These are phyloP conservation scores for Venturia oleaginea DNA, from an alignment of 2,329 filamentous ascomycete species.

Conservation along the genomic window DNA sequence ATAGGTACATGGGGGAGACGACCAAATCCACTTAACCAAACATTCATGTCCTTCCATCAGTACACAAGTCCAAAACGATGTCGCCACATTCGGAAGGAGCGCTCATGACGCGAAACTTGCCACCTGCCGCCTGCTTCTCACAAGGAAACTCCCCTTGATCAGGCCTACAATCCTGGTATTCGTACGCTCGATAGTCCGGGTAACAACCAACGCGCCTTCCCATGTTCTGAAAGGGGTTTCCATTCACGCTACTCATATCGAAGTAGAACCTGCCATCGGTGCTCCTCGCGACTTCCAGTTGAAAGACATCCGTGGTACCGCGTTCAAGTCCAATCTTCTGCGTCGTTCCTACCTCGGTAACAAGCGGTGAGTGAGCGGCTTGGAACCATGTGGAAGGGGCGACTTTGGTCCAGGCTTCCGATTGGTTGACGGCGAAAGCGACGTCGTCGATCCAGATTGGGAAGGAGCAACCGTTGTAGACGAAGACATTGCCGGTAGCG, in stretches of 20 bases:
- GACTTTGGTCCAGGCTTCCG: not conserved
- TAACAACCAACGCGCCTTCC: not conserved
- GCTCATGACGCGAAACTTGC: not conserved
- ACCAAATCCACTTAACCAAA: not conserved
- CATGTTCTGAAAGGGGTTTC: not conserved
- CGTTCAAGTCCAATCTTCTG: not conserved
- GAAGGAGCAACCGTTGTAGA: not conserved
- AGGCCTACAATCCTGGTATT: not conserved
- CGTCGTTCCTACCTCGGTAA: not conserved
- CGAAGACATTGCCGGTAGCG: not conserved
- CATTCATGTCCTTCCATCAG: not conserved
- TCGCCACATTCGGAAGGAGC: not conserved
- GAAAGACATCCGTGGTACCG: not conserved
- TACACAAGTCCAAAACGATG: not conserved
- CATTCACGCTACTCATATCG: not conserved
- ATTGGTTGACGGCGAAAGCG: not conserved
- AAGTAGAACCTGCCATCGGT: not conserved
- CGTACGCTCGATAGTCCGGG: not conserved
- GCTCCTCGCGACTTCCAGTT: not conserved
- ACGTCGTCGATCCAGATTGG: not conserved
- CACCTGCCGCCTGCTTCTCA: not conserved
- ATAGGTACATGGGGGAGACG: not conserved
- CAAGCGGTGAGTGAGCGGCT: not conserved
- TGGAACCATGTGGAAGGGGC: not conserved
- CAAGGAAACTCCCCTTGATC: not conserved